Conservation (phyloP, 805 yeast species). For the Candida loeiensis region DNA sequence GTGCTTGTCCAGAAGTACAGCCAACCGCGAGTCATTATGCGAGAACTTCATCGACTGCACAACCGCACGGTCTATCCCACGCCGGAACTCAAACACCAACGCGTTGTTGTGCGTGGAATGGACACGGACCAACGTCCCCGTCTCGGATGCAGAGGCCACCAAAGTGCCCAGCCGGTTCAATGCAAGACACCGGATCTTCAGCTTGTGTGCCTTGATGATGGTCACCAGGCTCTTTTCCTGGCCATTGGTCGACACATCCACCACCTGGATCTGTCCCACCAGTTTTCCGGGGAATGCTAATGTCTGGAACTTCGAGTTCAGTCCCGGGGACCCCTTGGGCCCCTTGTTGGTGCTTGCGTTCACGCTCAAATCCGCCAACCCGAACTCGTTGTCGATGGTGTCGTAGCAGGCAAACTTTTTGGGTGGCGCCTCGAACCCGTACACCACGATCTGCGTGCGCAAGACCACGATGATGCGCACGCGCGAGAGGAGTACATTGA, state of each 20-base stretch:
- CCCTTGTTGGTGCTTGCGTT: constrained; percentile 10
- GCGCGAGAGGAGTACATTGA: constrained; percentile 71
- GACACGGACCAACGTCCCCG: constrained; percentile 76
- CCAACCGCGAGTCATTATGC: constrained; percentile 69
- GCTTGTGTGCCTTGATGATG: constrained; percentile 74
- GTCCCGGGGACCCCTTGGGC: constrained; percentile 9
- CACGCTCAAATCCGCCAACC: constrained; percentile 57
- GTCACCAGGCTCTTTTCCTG: constrained; percentile 62
- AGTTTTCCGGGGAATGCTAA: constrained; percentile 77
- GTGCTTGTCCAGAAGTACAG: constrained; percentile 83
- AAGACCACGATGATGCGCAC: constrained; percentile 72
- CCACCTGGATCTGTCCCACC: constrained; percentile 75
- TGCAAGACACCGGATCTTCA: constrained; percentile 59
- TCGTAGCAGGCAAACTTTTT: constrained; percentile 59
- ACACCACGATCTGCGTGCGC: constrained; percentile 63
- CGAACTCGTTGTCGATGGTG: constrained; percentile 59
- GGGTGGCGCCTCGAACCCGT: constrained; percentile 81
- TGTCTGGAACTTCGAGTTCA: constrained; percentile 37
- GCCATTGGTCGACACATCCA: constrained; percentile 65
- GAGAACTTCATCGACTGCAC: constrained; percentile 83
- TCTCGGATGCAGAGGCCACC: constrained; percentile 77
- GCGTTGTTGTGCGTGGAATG: constrained; percentile 68
- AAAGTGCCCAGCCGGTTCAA: constrained; percentile 60
- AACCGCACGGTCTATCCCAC: constrained; percentile 84
- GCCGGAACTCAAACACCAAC: constrained; percentile 75